A percentile compares a stretch with the other conserved stretches of the same genome.
These are phyloP conservation scores for Neospermospora avenae DNA, from an alignment of 2,329 filamentous ascomycete genomes.

Conservation along the genomic window DNA sequence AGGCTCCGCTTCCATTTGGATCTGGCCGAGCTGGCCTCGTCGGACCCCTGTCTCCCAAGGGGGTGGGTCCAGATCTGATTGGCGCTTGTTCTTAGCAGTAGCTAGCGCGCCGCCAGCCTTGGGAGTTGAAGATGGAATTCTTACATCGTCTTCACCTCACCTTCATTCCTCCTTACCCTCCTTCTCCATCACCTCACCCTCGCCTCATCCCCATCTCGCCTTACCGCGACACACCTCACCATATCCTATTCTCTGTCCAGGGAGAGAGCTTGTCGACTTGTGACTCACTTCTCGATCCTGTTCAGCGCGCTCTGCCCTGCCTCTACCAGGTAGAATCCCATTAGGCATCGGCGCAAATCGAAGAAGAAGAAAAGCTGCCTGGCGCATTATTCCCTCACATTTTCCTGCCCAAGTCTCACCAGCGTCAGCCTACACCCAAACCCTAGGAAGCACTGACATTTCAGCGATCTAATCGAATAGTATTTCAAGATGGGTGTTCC, in stretches of 20 bases:
- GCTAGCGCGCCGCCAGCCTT: too few relatives aligned
- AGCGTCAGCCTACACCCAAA: not conserved
- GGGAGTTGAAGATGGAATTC: not conserved
- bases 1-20: not conserved
- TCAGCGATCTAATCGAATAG: not conserved
- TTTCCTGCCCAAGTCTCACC: not conserved
- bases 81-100: not conserved
- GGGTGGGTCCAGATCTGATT: too few relatives aligned
- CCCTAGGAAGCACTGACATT: not conserved
- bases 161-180: too few relatives aligned
- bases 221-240: too few relatives aligned
- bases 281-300: too few relatives aligned
- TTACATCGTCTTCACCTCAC: not conserved
- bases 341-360: too few relatives aligned
- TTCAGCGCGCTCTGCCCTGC: too few relatives aligned
- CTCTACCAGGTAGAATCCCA: too few relatives aligned
- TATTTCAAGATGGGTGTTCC: constrained; percentile 33
- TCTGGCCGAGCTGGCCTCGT: not conserved
- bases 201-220: too few relatives aligned
- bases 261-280: too few relatives aligned
- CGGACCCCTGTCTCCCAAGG: not conserved
- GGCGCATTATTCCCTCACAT: not conserved
- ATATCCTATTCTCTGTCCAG: too few relatives aligned
- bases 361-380: not conserved
- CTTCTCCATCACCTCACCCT: not conserved